phyloP scores from a whole-genome alignment of 805 yeast genomes.

The Saturnispora sanitii region DNA sequence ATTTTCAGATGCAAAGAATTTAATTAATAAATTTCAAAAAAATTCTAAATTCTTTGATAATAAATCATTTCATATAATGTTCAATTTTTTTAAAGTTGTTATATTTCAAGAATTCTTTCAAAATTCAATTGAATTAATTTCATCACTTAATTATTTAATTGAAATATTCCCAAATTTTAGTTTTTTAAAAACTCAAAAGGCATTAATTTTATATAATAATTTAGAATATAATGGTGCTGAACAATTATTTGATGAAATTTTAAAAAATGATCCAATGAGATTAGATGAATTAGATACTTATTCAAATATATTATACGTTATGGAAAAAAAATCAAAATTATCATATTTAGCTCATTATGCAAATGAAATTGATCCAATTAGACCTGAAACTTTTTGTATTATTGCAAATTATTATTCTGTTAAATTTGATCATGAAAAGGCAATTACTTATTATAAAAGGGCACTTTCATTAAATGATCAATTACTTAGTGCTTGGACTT shows the following conservation, averaged over 20 bases:
- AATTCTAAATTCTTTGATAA: constrained; percentile 26
- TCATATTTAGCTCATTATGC: constrained; percentile 83
- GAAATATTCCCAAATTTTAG: constrained; percentile 61
- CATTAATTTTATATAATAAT: constrained; percentile 73
- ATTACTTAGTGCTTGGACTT: constrained; percentile 89
- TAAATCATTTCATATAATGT: constrained; percentile 23
- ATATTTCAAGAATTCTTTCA: constrained; percentile 74
- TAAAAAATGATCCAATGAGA: constrained; percentile 69
- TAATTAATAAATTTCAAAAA: constrained; percentile 31
- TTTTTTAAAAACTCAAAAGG: constrained; percentile 71
- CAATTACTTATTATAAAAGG: constrained; percentile 84
- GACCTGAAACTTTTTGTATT: constrained; percentile 93
- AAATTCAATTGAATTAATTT: constrained; percentile 41
- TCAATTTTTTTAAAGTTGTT: constrained; percentile 50
- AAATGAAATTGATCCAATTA: constrained; percentile 67
- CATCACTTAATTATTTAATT: constrained; percentile 39
- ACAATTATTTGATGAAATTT: constrained; percentile 61
- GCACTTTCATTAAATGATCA: constrained; percentile 74
- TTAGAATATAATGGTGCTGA: constrained; percentile 80
- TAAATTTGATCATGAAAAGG: constrained; percentile 88
- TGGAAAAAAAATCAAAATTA: constrained; percentile 78
- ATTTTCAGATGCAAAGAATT: constrained; percentile 46
- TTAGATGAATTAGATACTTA: constrained; percentile 87
- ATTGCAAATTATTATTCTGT: constrained; percentile 89
- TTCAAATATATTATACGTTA: constrained; percentile 90